These are phyloP conservation scores for Salix exigua DNA, from an alignment of 345 rosid genomes.

Conservation along the genomic window DNA sequence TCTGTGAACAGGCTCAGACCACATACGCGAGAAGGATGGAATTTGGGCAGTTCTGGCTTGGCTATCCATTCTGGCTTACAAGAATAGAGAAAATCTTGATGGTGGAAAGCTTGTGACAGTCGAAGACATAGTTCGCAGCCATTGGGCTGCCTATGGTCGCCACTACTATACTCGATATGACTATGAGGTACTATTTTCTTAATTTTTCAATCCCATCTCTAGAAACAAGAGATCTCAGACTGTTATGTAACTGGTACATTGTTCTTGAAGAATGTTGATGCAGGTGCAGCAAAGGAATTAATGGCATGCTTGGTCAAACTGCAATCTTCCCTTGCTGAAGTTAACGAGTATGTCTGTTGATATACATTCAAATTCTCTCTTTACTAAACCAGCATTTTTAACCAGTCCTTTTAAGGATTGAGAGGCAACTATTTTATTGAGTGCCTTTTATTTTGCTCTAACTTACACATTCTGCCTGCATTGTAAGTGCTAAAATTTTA, in stretches of 20 bases:
- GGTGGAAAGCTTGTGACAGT: conserved; percentile 79
- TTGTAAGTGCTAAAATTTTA: neutral
- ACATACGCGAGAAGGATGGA: conserved; percentile 97
- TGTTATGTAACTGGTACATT: conserved; percentile 18
- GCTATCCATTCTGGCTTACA: conserved; percentile 88
- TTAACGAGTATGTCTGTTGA: conserved; percentile 59
- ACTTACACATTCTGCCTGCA: neutral
- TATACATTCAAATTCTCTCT: conserved; percentile 4
- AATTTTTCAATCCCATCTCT: neutral
- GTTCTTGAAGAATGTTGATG: conserved; percentile 80
- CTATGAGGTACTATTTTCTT: conserved; percentile 63
- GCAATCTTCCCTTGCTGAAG: conserved; percentile 73
- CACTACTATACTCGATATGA: conserved; percentile 98
- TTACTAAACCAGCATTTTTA: neutral
- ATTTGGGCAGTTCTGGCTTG: conserved; percentile 99
- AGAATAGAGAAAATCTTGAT: conserved; percentile 60
- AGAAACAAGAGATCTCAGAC: conserved; percentile 3
- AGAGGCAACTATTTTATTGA: neutral
- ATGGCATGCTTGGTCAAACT: conserved; percentile 80
- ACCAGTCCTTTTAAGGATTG: neutral
- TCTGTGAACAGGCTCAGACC: conserved; percentile 75
- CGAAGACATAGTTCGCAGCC: conserved; percentile 87
- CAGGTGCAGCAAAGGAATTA: conserved; percentile 82
- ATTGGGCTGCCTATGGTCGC: conserved; percentile 90
- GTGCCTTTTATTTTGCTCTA: neutral